Evolutionary conservation across 1,284 basidiomycete genomes (phyloP).

Genomic region (Ceratobasidium theobromae): DNA sequence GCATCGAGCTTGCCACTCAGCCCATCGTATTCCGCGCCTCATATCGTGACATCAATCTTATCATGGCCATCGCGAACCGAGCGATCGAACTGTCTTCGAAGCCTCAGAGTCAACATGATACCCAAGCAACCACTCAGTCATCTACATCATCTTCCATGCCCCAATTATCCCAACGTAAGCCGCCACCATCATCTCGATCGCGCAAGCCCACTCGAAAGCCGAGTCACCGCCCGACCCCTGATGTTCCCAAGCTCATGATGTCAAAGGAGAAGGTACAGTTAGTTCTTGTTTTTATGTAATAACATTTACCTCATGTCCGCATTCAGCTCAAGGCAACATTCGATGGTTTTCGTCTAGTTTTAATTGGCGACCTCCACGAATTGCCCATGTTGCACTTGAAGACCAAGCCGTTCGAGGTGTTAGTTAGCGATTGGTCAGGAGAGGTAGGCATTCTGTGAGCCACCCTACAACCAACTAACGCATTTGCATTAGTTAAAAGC

Average conservation of each 20-base stretch:
- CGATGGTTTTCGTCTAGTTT: conserved; percentile 88
- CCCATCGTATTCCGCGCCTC: conserved; percentile 91
- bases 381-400: conserved; percentile 91
- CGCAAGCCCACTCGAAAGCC: conserved; percentile 14
- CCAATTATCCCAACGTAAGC: conserved; percentile 7
- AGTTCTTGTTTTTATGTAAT: not conserved
- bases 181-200: conserved; percentile 6
- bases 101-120: conserved; percentile 29
- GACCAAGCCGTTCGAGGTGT: conserved; percentile 81
- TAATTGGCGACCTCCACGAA: conserved; percentile 95
- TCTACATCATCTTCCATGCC: conserved; percentile 7
- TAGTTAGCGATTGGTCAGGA: conserved; percentile 91
- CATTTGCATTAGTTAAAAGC: conserved; percentile 65
- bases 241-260: conserved; percentile 59
- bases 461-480: not conserved
- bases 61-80: conserved; percentile 85
- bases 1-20: conserved; percentile 75
- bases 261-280: conserved; percentile 76
- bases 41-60: conserved; percentile 89
- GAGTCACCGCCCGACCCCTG: conserved; percentile 30
- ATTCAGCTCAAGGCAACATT: conserved; percentile 75
- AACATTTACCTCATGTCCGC: conserved; percentile 5
- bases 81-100: conserved; percentile 69
- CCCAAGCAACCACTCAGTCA: conserved; percentile 1
- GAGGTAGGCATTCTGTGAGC: conserved; percentile 56